Evolutionary conservation across 2,329 filamentous ascomycete species (phyloP).

Genomic region (Stagonosporopsis chrysanthemi): DNA sequence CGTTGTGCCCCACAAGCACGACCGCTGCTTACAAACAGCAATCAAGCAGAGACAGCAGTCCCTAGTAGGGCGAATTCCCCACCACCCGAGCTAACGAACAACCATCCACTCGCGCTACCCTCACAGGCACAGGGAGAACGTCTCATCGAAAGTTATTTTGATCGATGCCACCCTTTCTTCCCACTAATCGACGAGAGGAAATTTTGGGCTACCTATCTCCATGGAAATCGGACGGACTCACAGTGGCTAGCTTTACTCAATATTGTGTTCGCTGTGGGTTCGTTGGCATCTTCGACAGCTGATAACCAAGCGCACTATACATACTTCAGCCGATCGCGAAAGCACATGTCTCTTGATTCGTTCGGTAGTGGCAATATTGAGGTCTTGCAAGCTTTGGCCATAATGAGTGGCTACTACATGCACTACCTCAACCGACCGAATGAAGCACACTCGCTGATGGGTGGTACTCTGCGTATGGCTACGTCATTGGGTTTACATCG

Average conservation of each 20-base stretch:
- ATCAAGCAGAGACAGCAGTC: slow-evolving; percentile 48
- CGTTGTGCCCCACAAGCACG: slow-evolving; percentile 61
- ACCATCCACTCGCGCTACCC: slow-evolving; percentile 57
- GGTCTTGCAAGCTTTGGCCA: slow-evolving; percentile 72
- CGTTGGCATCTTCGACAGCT: slow-evolving; percentile 70
- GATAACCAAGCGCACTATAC: slow-evolving; percentile 71
- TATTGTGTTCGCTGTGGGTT: slow-evolving; percentile 79
- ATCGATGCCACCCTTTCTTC: slow-evolving; percentile 73
- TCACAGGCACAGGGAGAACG: slow-evolving; percentile 70
- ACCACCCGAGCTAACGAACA: slow-evolving; percentile 44
- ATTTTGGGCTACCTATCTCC: slow-evolving; percentile 71
- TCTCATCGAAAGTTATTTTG: slow-evolving; percentile 78
- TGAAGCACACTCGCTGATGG: slow-evolving; percentile 76
- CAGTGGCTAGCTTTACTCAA: slow-evolving; percentile 77
- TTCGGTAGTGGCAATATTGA: slow-evolving; percentile 77
- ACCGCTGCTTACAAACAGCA: slow-evolving; percentile 56
- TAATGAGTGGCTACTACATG: slow-evolving; percentile 78
- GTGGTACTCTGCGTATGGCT: slow-evolving; percentile 76
- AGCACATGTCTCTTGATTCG: slow-evolving; percentile 70
- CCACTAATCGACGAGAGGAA: slow-evolving; percentile 76
- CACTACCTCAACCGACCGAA: slow-evolving; percentile 81
- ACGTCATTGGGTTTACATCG: slow-evolving; percentile 75
- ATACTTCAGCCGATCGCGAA: slow-evolving; percentile 73
- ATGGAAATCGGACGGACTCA: slow-evolving; percentile 68
- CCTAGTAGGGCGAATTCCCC: slow-evolving; percentile 48